phyloP scores from a whole-genome alignment of 139 green algal species.

The Medakamo hakoo region DNA sequence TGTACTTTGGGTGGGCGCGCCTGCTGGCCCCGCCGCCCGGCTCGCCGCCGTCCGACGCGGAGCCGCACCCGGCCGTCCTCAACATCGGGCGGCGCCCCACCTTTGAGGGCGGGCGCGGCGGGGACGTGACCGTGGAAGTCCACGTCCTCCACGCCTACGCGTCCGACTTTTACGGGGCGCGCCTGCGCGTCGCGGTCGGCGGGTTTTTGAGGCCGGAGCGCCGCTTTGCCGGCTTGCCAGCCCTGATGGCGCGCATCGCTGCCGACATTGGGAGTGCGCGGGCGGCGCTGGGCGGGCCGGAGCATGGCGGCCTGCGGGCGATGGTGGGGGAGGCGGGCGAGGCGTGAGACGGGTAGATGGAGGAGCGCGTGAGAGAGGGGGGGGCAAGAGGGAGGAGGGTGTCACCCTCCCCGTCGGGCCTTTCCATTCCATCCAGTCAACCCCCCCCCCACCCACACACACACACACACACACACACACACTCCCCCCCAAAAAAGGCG shows the following conservation, averaged over 20 bases:
- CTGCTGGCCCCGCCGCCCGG: conserved; percentile 22
- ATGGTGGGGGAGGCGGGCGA: too few species aligned
- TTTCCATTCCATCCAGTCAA: too few species aligned
- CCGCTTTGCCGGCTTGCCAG: conserved; percentile 47
- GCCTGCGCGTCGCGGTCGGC: conserved; percentile 32
- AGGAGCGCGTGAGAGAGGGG: neutral
- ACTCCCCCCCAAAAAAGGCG: too few species aligned
- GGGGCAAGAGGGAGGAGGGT: too few species aligned
- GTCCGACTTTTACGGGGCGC: conserved; percentile 36
- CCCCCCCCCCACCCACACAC: too few species aligned
- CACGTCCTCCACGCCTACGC: conserved; percentile 72
- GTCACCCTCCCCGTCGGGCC: too few species aligned
- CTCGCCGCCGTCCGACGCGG: conserved; percentile 18
- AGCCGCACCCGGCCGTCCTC: conserved; percentile 76
- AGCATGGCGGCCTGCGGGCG: neutral
- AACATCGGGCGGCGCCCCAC: conserved; percentile 81
- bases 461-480: too few species aligned
- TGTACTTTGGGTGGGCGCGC: conserved; percentile 78
- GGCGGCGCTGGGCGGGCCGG: conserved; percentile 17
- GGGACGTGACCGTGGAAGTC: conserved; percentile 41
- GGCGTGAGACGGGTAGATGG: too few species aligned
- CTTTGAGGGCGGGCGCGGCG: conserved; percentile 46
- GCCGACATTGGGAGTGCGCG: conserved; percentile 46
- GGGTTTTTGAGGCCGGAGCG: conserved; percentile 75
- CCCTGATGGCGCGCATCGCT: conserved; percentile 53